Conservation (phyloP, 306 rosid species). For the Vigna unguiculata region DNA sequence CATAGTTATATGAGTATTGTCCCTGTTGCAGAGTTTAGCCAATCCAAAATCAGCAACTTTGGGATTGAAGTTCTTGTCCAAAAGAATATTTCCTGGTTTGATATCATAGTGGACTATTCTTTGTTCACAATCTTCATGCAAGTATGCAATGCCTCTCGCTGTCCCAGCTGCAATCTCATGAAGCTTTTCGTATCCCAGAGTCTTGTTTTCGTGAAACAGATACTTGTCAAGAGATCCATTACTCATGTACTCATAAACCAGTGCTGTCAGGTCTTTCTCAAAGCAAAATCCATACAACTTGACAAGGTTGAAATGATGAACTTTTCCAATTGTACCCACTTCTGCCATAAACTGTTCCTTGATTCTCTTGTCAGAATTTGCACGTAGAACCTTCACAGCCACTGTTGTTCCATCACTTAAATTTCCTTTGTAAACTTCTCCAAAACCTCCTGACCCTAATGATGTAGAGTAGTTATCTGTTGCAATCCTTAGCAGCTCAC, state of each 20-base stretch:
- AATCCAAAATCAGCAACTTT: slow-evolving; percentile 21
- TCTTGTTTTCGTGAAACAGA: not conserved
- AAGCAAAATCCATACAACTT: slow-evolving; percentile 3
- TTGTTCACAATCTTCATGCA: slow-evolving; percentile 8
- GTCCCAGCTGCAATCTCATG: slow-evolving; percentile 7
- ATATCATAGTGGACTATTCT: slow-evolving; percentile 22
- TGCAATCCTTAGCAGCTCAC: slow-evolving; percentile 31
- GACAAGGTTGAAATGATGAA: not conserved
- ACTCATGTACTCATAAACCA: not conserved
- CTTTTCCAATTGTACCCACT: not conserved
- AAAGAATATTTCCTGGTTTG: slow-evolving; percentile 10
- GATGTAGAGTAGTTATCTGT: slow-evolving; percentile 42
- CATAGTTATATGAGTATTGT: slow-evolving; percentile 8
- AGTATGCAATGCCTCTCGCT: slow-evolving; percentile 6
- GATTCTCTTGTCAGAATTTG: not conserved
- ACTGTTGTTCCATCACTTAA: slow-evolving; percentile 42
- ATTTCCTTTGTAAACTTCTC: slow-evolving; percentile 41
- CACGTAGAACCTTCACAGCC: slow-evolving; percentile 33
- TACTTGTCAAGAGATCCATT: slow-evolving; percentile 6
- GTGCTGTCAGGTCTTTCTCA: not conserved
- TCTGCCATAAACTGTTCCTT: slow-evolving; percentile 7
- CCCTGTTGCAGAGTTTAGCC: slow-evolving; percentile 4
- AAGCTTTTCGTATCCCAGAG: not conserved
- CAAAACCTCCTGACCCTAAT: slow-evolving; percentile 53
- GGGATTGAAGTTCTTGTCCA: not conserved